Evolutionary conservation across 2,329 filamentous ascomycete genomes (phyloP), one percentile per base, ranked within the genome.

Genomic region (Paracamarosporium sp.): DNA sequence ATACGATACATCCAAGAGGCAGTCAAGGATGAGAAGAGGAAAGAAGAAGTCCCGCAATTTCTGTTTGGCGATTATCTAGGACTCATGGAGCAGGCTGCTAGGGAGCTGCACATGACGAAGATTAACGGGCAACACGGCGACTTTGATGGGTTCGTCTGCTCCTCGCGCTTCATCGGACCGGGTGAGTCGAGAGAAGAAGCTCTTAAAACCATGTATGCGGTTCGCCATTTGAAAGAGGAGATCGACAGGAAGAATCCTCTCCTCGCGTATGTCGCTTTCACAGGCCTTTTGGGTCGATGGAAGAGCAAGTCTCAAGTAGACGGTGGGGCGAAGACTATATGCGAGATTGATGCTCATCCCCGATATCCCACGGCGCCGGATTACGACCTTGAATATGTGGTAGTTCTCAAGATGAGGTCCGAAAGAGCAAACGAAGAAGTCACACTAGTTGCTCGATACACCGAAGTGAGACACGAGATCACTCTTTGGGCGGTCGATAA

Each of bases 41-140:
- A 56, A 5, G 62, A 79, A 78, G 1, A 81, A 80, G 60, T 88
- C 76, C 52, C 81, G 1, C 91, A 93, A 65, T 93, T 91, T 61
- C 90, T 90, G 5, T 92, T 93, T 87, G 89, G 88, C 9, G 91
- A 94, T 72, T 93, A 92, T 70, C 74, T 85, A 8, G 92, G 87
- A 62, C 77, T 93, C n/a, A 90, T 93, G 84, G 86, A 91, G 63
- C 84, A 88, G 6, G 87, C 92, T 57, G 81, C 86, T 8, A 70
- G 80, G 2, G 85, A 87, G 0, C 78, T 92, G 3, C 79, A 91
- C 5, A 24, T 64, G 15, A 72, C 79, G 3, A 66, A 68, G 68
- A 4, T 80, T 61, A n/a, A 70, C 66, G 11, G 76, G 1, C 43
- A 68, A 11, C 50, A 22, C n/a, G 65, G 67, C 0, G 60, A 67